These are phyloP conservation scores for Perilla frutescens DNA, from an alignment of 257 asterid genomes.

Conservation along the genomic window DNA sequence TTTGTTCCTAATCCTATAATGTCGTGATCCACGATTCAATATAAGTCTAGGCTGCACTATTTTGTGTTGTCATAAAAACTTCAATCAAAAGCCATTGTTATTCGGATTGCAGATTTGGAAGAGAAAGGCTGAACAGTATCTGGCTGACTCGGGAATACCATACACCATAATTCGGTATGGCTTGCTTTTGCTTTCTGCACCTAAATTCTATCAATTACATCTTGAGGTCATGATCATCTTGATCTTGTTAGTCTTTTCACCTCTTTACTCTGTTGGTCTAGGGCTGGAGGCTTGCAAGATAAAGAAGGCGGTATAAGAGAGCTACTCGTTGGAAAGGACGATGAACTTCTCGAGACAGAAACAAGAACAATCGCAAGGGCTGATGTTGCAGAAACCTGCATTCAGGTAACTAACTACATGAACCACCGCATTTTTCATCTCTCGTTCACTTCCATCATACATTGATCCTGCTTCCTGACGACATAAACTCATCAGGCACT, in stretches of 20 bases:
- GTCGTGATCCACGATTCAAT: not conserved
- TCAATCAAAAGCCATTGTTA: not conserved
- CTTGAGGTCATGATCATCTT: not conserved
- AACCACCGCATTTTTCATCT: not conserved
- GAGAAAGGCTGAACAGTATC: slow-evolving; percentile 89
- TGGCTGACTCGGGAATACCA: slow-evolving; percentile 92
- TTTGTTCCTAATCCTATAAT: not conserved
- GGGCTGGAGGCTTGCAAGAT: slow-evolving; percentile 97
- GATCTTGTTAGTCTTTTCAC: not conserved
- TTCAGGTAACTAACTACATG: slow-evolving; percentile 68
- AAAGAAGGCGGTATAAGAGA: slow-evolving; percentile 94
- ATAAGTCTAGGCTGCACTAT: not conserved
- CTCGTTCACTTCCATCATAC: not conserved
- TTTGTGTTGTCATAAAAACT: not conserved
- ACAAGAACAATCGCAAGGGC: slow-evolving; percentile 82
- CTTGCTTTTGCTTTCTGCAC: not conserved
- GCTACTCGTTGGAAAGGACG: slow-evolving; percentile 86
- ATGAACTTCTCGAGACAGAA: slow-evolving; percentile 88
- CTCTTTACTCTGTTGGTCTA: slow-evolving; percentile 33
- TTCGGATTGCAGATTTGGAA: slow-evolving; percentile 72
- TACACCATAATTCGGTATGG: slow-evolving; percentile 89
- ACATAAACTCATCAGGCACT: slow-evolving; percentile 63
- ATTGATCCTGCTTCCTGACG: slow-evolving; percentile 21
- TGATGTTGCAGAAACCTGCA: slow-evolving; percentile 93
- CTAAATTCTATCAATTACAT: not conserved